Conservation (phyloP, 1,284 basidiomycete genomes). For the Calocybe gambosa region DNA sequence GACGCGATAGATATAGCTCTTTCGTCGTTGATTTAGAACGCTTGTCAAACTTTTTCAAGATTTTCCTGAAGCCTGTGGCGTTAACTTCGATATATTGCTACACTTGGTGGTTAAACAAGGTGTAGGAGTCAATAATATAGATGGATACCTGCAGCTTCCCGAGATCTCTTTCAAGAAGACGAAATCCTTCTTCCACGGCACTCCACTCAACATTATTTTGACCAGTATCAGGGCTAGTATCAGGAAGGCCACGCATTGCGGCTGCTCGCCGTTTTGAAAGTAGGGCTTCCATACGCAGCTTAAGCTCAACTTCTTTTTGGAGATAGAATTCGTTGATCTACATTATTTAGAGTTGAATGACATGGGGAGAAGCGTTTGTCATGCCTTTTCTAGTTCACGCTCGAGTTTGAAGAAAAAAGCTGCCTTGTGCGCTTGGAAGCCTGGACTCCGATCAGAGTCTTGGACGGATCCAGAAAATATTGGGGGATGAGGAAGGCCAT, state of each 20-base stretch:
- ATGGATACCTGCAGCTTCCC: conserved; percentile 82
- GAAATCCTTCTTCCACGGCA: conserved; percentile 94
- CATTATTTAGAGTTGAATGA: conserved; percentile 7
- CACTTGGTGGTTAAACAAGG: conserved; percentile 11
- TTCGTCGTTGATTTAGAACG: conserved; percentile 91
- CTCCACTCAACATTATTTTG: conserved; percentile 84
- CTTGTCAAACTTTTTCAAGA: conserved; percentile 99
- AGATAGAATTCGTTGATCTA: conserved; percentile 99
- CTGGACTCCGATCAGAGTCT: conserved; percentile 64
- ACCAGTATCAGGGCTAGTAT: conserved; percentile 50
- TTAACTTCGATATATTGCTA: conserved; percentile 98
- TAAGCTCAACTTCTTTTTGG: conserved; percentile 95
- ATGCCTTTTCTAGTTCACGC: conserved; percentile 94
- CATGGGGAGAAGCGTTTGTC: conserved; percentile 9
- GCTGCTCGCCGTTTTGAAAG: conserved; percentile 90
- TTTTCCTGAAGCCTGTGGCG: conserved; percentile 96
- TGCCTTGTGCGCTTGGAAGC: conserved; percentile 91
- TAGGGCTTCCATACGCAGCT: conserved; percentile 86
- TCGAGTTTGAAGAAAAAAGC: conserved; percentile 99
- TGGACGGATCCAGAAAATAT: conserved; percentile 54
- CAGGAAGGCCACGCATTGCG: conserved; percentile 63
- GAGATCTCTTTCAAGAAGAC: conserved; percentile 93
- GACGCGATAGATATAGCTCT: conserved; percentile 93
- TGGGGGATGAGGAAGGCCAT: conserved; percentile 42
- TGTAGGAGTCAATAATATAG: conserved; percentile 13